These are phyloP conservation scores for Fusarium palustre DNA, from an alignment of 2,329 filamentous ascomycete genomes.

Conservation along the genomic window DNA sequence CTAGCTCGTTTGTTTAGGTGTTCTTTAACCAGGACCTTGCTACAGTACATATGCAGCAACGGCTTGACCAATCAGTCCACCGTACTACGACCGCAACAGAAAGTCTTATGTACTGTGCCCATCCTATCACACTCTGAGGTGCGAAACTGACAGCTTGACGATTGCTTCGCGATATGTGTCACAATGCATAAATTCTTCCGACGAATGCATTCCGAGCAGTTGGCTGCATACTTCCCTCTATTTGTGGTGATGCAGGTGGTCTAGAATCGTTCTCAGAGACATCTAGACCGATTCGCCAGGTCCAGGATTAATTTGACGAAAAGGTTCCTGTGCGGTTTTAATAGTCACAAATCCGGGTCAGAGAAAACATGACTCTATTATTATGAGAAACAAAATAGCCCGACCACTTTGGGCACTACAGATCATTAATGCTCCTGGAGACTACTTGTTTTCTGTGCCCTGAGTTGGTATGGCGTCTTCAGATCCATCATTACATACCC, in stretches of 20 bases:
- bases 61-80: background rate
- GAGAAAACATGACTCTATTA: too few relatives aligned
- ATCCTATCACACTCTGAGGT: background rate
- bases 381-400: too few relatives aligned
- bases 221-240: conserved; percentile 24
- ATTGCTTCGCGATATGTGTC: conserved; percentile 1
- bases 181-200: conserved; percentile 9
- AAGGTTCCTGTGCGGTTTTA: background rate
- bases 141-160: conserved; percentile 11
- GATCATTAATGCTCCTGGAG: too few relatives aligned
- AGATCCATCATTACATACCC: background rate
- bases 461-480: background rate
- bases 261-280: conserved; percentile 25
- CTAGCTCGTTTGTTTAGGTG: too few relatives aligned
- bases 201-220: background rate
- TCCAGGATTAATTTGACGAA: conserved; percentile 1
- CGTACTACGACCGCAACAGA: background rate
- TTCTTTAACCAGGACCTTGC: background rate
- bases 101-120: conserved; percentile 1
- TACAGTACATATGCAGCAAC: background rate
- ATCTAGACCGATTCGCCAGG: conserved; percentile 26
- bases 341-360: too few relatives aligned
- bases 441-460: too few relatives aligned
- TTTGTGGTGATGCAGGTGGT: conserved; percentile 21
- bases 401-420: too few relatives aligned